Base-by-base conservation (phyloP, 305 asterid genomes). In the Solanum aculeatissimum region DNA sequence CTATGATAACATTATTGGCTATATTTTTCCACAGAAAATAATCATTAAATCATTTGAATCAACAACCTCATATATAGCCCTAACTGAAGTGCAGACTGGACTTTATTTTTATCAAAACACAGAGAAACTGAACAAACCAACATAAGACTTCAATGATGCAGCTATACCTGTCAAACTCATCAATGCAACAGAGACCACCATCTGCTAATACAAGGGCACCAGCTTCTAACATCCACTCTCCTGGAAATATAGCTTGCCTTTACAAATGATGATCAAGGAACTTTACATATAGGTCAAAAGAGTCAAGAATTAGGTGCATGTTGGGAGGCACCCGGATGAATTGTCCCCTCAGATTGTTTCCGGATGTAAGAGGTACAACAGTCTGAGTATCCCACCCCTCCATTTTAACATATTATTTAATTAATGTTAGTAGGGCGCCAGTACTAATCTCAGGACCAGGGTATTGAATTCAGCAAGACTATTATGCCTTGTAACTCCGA, bases 161-260 rank as follows among this genome's bases (percentile, higher is more conserved):
- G 82, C 32, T 53, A 78, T 81, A 95, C 98, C 99, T 95, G 87
- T 95, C 99, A 92, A 97, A 95, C 87, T 97, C 99, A 86, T 97
- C 99, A 82, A 97, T 97, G 92, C 99, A 97, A 86, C 99, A 97
- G 88, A 97, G 92, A 83, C 99, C 99, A 38, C 99, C 99, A 87
- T 97, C 99, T 82, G 99, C 98, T 89, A 97, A 89, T 82, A 97
- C 99, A 84, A 97, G 93, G 77, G 98, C 98, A 85, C 99, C 99
- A 83, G 99, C 99, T 94, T 97, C 99, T 85, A 97, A 90, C 97
- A 95, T 89, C 99, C 99, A 97, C 85, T 97, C 98, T 87, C 99
- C 99, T 97, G 94, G 84, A 79, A 85, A 84, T 53, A 70, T 78
- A 53, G 82, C 32, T 6, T 19, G 66, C 25, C 66, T 53, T 78